Base-by-base conservation (phyloP, 768 basidiomycete genomes). In the Porpolomopsis calyptriformis region DNA sequence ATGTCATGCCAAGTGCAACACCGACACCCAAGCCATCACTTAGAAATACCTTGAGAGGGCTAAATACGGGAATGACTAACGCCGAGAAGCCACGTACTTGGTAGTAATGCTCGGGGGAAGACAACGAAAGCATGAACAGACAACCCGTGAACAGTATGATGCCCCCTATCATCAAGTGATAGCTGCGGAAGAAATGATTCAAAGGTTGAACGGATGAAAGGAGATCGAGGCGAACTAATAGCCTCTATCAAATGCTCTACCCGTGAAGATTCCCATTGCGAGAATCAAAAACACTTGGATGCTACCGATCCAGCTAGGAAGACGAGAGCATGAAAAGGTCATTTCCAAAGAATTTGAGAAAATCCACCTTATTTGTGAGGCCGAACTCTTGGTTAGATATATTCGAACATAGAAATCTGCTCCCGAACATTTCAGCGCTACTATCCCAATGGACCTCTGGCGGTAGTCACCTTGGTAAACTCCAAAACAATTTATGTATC, bases 1-100 rank as follows among this genome's bases (percentile, higher is more conserved):
- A 77, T 4, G 68, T 53, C 27, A 75, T 48, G 7, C 74, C 76
- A 3, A 59, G 54, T 3, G 67, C 72, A n/a, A 69, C 60, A 7
- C 77, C 75, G n/a, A 66, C 57, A 0, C 62, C 69, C 20, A 78
- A 52, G 5, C 72, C 73, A 52, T 76, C 73, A 1, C 66, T 59
- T 7, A 76, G 62, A 46, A 76, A 73, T 39, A 75, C 52, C 66
- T 72, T 48, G n/a, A 26, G n/a, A 34, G 23, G 23, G 47, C 16
- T 40, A 23, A 18, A 18, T 31, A 12, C 8, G 36, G 36, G 26
- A 33, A 11, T 24, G 9, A 20, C 9, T 19, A 14, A 12, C 22
- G 33, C n/a, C 19, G 16, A n/a, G 18, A 39, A 3, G 26, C 38
- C 18, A 35, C 45, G 34, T 20, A 63, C 63, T 49, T 61, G 63